phyloP scores from a whole-genome alignment of 192 early-diverging fungal genomes.

The Dissophora globulifera region DNA sequence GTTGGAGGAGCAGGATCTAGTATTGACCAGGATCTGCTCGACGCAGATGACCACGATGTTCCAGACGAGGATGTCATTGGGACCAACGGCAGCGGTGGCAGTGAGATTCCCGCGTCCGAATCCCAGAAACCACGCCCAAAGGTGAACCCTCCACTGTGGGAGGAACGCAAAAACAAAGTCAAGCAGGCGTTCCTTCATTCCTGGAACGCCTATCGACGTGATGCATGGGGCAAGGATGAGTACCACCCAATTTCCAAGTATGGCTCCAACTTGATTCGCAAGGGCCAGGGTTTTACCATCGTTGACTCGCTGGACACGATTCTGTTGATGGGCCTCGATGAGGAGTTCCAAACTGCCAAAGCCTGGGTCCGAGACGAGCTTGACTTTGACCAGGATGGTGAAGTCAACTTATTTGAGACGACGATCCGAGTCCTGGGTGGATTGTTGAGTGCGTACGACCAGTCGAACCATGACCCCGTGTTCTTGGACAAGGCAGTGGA shows the following conservation, averaged over 20 bases:
- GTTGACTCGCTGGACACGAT: constrained; percentile 90
- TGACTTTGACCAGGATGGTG: constrained; percentile 74
- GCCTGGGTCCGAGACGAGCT: constrained; percentile 70
- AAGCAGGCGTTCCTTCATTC: constrained; percentile 75
- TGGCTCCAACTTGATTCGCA: constrained; percentile 72
- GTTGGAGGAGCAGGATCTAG: background rate
- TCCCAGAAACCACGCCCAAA: background rate
- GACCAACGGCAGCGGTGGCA: no score
- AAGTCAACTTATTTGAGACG: constrained; percentile 79
- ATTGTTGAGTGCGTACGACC: constrained; percentile 75
- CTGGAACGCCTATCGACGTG: constrained; percentile 79
- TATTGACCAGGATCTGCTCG: no score
- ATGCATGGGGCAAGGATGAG: constrained; percentile 88
- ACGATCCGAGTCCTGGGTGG: constrained; percentile 82
- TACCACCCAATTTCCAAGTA: constrained; percentile 77
- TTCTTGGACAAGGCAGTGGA: constrained; percentile 71
- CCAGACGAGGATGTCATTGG: no score
- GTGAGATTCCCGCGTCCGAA: background rate
- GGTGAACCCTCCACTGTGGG: constrained; percentile 48
- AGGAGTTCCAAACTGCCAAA: constrained; percentile 77
- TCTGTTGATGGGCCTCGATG: constrained; percentile 78
- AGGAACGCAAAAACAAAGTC: constrained; percentile 69
- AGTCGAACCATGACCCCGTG: constrained; percentile 65
- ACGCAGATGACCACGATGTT: constrained; percentile 12
- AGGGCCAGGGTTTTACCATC: constrained; percentile 81